phyloP scores from a whole-genome alignment of 2,329 filamentous ascomycete species.

The Fusarium praegraminearum region DNA sequence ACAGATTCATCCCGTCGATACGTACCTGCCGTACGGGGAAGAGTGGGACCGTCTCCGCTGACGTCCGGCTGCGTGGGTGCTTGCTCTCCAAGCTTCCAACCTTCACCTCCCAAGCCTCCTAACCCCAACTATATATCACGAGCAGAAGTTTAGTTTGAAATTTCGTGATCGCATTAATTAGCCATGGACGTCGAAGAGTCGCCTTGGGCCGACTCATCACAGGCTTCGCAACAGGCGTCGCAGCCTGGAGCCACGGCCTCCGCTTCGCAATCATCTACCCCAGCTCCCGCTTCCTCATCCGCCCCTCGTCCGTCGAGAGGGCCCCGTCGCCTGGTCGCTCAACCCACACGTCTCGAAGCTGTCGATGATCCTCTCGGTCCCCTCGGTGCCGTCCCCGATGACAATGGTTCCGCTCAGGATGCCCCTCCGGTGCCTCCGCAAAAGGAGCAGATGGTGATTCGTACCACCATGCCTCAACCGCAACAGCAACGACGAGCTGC shows the following conservation, averaged over 20 bases:
- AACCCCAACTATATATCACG: slow-evolving; percentile 17
- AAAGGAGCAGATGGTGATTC: slow-evolving; percentile 73
- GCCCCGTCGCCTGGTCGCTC: slow-evolving; percentile 76
- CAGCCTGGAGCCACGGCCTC: slow-evolving; percentile 48
- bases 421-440: slow-evolving; percentile 76
- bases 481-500: slow-evolving; percentile 60
- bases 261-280: slow-evolving; percentile 48
- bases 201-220: slow-evolving; percentile 64
- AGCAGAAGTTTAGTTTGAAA: slow-evolving; percentile 14
- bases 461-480: slow-evolving; percentile 65
- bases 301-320: slow-evolving; percentile 59
- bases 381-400: slow-evolving; percentile 73
- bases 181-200: slow-evolving; percentile 66
- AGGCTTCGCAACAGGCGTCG: slow-evolving; percentile 52
- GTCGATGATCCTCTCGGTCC: slow-evolving; percentile 83
- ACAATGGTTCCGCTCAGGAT: slow-evolving; percentile 54
- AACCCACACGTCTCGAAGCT: slow-evolving; percentile 82
- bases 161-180: slow-evolving; percentile 23
- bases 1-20: slow-evolving; percentile 8
- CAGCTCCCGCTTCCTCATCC: slow-evolving; percentile 49
- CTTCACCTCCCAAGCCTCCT: slow-evolving; percentile 34
- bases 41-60: slow-evolving; percentile 43
- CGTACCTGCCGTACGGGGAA: slow-evolving; percentile 36
- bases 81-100: slow-evolving; percentile 42
- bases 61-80: slow-evolving; percentile 36